phyloP scores from a whole-genome alignment of 192 early-diverging fungal genomes.

The Chytriomyces sp. region DNA sequence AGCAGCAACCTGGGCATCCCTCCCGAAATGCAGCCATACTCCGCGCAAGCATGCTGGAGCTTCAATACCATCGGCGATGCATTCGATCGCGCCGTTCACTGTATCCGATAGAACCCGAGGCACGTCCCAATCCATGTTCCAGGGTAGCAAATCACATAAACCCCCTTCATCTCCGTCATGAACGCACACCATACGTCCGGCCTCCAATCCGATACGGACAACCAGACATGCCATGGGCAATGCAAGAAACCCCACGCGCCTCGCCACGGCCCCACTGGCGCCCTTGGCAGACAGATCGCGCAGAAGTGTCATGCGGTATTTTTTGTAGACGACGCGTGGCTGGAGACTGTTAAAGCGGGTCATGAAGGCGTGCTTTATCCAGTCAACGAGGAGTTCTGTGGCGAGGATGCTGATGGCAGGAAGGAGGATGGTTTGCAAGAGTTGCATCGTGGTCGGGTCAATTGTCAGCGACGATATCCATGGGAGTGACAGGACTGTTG shows the following conservation, averaged over 20 bases:
- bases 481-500: constrained; percentile 28
- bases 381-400: constrained; percentile 94
- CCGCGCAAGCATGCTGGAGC: not conserved
- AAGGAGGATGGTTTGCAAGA: constrained; percentile 60
- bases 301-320: constrained; percentile 85
- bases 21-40: not conserved
- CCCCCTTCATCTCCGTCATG: constrained; percentile 5
- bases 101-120: not conserved
- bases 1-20: not conserved
- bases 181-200: constrained; percentile 47
- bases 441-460: constrained; percentile 59
- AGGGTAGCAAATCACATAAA: not conserved
- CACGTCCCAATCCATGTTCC: not conserved
- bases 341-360: constrained; percentile 95
- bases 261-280: constrained; percentile 72
- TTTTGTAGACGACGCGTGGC: constrained; percentile 76
- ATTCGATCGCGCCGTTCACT: too few species aligned
- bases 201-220: constrained; percentile 56
- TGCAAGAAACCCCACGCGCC: constrained; percentile 79
- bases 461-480: constrained; percentile 67
- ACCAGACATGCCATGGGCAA: constrained; percentile 79
- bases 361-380: constrained; percentile 98
- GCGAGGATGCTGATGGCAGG: constrained; percentile 84
- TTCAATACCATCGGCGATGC: too few species aligned
- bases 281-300: constrained; percentile 71